Percentiles rank a stretch among this genome's conserved stretches.
These are phyloP conservation scores for Debaryomyces udenii DNA, from an alignment of 1,139 yeast species.

Conservation along the genomic window DNA sequence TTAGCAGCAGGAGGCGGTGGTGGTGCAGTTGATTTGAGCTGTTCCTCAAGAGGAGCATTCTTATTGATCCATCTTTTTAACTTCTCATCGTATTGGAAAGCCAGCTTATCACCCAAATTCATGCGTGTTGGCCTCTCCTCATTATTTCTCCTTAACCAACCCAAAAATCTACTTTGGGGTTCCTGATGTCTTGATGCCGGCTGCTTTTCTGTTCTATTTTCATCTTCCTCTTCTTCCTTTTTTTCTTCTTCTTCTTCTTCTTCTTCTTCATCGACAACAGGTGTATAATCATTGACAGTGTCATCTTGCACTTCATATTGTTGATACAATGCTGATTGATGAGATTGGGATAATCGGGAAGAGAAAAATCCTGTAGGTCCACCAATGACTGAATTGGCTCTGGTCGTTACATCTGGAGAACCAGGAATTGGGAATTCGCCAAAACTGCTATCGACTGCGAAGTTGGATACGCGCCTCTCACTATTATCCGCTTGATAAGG, in stretches of 20 bases:
- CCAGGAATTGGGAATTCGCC: constrained; percentile 53
- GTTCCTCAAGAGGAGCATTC: constrained; percentile 71
- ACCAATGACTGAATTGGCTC: constrained; percentile 51
- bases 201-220: constrained; percentile 17
- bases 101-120: constrained; percentile 78
- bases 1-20: constrained; percentile 75
- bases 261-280: constrained; percentile 49
- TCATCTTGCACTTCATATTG: constrained; percentile 53
- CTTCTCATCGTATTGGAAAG: constrained; percentile 80
- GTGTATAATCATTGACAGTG: constrained; percentile 48
- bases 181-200: constrained; percentile 17
- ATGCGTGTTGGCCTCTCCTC: constrained; percentile 80
- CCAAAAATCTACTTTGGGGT: constrained; percentile 29
- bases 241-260: constrained; percentile 40
- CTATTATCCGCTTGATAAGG: constrained; percentile 28
- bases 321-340: constrained; percentile 49
- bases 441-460: constrained; percentile 32
- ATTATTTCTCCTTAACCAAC: constrained; percentile 53
- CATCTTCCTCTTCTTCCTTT: constrained; percentile 18
- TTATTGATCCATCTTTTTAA: constrained; percentile 86
- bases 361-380: constrained; percentile 37
- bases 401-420: constrained; percentile 48
- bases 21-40: constrained; percentile 58
- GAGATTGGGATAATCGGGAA: constrained; percentile 48
- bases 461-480: constrained; percentile 20